A percentile compares a stretch with the other conserved stretches of the same genome.
Conservation (phyloP, 352 stramenopile genomes). For the Globisporangium apiculatum region DNA sequence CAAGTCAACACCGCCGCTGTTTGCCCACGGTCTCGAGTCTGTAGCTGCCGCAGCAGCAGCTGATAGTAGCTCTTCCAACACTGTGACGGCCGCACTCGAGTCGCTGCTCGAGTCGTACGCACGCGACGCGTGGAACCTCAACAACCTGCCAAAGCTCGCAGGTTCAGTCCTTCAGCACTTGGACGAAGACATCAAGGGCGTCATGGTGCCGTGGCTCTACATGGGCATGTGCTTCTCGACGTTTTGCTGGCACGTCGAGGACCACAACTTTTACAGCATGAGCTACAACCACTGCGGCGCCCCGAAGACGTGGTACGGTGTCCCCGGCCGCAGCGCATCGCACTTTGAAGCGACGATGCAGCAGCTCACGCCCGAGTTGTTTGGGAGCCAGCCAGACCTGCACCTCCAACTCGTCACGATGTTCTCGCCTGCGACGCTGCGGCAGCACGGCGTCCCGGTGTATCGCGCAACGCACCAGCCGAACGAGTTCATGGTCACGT, state of each 20-base stretch:
- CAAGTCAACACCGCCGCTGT: conserved; percentile 20
- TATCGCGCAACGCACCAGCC: conserved; percentile 93
- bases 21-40: conserved; percentile 43
- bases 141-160: conserved; percentile 94
- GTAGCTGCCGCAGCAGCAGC: conserved; percentile 10
- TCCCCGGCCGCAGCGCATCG: conserved; percentile 88
- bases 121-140: conserved; percentile 95
- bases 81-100: conserved; percentile 22
- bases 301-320: conserved; percentile 98
- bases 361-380: conserved; percentile 91
- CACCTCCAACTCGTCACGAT: conserved; percentile 90
- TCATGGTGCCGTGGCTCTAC: conserved; percentile 99
- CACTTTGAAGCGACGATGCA: conserved; percentile 89
- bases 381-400: conserved; percentile 93
- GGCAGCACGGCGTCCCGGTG: conserved; percentile 88
- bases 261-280: conserved; percentile 99
- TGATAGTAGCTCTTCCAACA: too few relatives aligned
- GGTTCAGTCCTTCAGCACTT: conserved; percentile 94
- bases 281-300: conserved; percentile 98
- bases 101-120: conserved; percentile 69
- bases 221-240: conserved; percentile 98
- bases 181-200: conserved; percentile 96
- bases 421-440: conserved; percentile 66
- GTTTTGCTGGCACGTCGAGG: conserved; percentile 99
- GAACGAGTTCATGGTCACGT: conserved; percentile 98